Evolutionary conservation across 2,329 filamentous ascomycete species (phyloP).

Genomic region (Berkeleyomyces basicola): DNA sequence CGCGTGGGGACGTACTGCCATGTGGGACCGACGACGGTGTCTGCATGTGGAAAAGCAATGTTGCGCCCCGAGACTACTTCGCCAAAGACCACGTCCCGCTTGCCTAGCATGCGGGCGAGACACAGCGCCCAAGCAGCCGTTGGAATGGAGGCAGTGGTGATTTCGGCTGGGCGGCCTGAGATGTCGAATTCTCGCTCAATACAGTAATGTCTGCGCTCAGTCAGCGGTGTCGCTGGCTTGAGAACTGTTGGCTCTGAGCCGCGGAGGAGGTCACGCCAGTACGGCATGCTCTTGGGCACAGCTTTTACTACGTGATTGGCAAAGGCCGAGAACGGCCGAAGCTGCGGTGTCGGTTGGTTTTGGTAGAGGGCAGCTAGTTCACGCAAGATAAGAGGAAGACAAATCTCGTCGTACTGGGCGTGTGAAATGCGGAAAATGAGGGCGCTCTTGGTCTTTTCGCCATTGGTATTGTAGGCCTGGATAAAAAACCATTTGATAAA

Average conservation of each 20-base stretch:
- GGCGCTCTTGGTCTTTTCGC: slow-evolving; percentile 19
- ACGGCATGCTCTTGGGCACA: slow-evolving; percentile 34
- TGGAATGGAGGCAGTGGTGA: slow-evolving; percentile 48
- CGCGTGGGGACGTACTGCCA: slow-evolving; percentile 52
- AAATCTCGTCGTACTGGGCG: slow-evolving; percentile 54
- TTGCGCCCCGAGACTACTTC: slow-evolving; percentile 50
- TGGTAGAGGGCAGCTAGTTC: slow-evolving; percentile 37
- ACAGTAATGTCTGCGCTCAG: slow-evolving; percentile 24
- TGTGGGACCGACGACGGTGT: slow-evolving; percentile 45
- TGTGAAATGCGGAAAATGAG: slow-evolving; percentile 49
- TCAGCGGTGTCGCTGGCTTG: slow-evolving; percentile 24
- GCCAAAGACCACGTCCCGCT: slow-evolving; percentile 45
- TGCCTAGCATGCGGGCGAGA: slow-evolving; percentile 35
- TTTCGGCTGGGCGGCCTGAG: slow-evolving; percentile 31
- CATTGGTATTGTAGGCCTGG: slow-evolving; percentile 18
- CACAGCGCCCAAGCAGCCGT: slow-evolving; percentile 50
- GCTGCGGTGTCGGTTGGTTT: slow-evolving; percentile 13
- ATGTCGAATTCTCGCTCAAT: slow-evolving; percentile 29
- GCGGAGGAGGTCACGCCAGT: slow-evolving; percentile 43
- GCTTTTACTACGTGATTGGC: slow-evolving; percentile 27
- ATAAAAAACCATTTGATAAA: slow-evolving; percentile 45
- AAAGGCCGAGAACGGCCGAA: slow-evolving; percentile 30
- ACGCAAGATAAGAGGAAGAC: slow-evolving; percentile 41
- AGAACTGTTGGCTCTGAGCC: slow-evolving; percentile 33
- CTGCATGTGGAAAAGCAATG: slow-evolving; percentile 32